Base-by-base conservation (phyloP, 2,329 filamentous ascomycete genomes). In the Plenodomus lindquistii region DNA sequence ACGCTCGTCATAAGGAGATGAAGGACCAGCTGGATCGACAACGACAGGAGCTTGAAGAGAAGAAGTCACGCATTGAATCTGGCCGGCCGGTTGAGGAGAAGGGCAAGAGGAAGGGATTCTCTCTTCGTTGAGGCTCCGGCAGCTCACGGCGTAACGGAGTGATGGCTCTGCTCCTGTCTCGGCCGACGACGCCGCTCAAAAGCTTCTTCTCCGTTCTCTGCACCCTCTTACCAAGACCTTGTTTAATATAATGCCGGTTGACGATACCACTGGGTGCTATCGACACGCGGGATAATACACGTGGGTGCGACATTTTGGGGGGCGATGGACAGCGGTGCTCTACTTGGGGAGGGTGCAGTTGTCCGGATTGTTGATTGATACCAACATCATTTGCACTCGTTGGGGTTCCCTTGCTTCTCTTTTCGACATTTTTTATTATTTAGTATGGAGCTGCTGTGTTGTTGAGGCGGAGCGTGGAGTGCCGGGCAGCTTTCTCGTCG, bases 31-130 rank as follows among this genome's bases (percentile, higher is more conserved):
- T 99, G 67, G 94, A 99, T 71, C 87, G 92, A 73, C 93, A 97
- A 81, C 87, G 92, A 74, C 77, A 85, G 74, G 94, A 99, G 76
- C 85, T 99, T 71, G 94, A 99, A 75, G 94, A 99, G 80, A 99
- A 97, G 89, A 99, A 99, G 82, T 77, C 84, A 60, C 87, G 94
- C 68, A 82, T 99, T 79, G 94, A 99, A 78, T 96, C 88, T 73
- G 94, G 94, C 70, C 85, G 94, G 74, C 94, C 94, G 59, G 79
- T 97, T 79, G 94, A 97, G 80, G 92, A 97, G 81, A 93, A 97
- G 82, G 87, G 87, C 79, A 96, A 96, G 88, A 89, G 91, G 79
- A 97, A 97, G 89, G 93, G 93, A 52, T 99, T 99, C 84, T 99
- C 94, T 60, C 89, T 99, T 74, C 91, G 94, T 78, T 96, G 93